phyloP scores from a whole-genome alignment of 1,139 yeast genomes.

The Candida anutae region DNA sequence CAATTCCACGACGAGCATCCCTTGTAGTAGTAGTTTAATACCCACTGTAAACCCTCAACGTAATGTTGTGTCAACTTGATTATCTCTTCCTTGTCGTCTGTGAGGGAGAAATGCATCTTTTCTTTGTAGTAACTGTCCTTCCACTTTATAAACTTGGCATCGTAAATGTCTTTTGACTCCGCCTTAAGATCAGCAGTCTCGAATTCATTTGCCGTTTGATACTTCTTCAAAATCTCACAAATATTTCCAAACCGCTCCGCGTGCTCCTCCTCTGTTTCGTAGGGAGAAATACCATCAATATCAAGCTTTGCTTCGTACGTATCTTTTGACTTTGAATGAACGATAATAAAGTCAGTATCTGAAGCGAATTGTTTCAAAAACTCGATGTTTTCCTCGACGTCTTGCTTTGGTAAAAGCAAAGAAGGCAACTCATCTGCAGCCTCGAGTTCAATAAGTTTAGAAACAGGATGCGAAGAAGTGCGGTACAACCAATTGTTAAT shows the following conservation, averaged over 20 bases:
- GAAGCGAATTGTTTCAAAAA: constrained; percentile 56
- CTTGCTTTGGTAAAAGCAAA: constrained; percentile 41
- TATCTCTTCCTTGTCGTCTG: constrained; percentile 49
- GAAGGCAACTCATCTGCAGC: constrained; percentile 41
- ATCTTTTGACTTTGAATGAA: constrained; percentile 51
- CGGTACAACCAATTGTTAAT: constrained; percentile 66
- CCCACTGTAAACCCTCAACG: constrained; percentile 95
- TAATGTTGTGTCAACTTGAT: constrained; percentile 68
- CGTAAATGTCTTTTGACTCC: constrained; percentile 57
- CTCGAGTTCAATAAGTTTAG: constrained; percentile 26
- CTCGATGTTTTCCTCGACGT: constrained; percentile 42
- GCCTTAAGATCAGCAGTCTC: constrained; percentile 57
- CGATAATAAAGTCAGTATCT: constrained; percentile 57
- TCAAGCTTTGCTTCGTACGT: constrained; percentile 56
- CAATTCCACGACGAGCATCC: constrained; percentile 96
- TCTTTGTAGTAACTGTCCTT: constrained; percentile 73
- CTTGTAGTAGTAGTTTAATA: constrained; percentile 75
- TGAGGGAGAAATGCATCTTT: constrained; percentile 64
- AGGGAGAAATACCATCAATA: constrained; percentile 63
- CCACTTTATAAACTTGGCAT: constrained; percentile 72
- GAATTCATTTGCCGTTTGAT: constrained; percentile 63
- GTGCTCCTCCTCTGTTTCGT: constrained; percentile 57
- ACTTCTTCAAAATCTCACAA: constrained; percentile 47
- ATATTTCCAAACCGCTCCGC: constrained; percentile 39
- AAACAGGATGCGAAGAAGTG: constrained; percentile 19